Evolutionary conservation across 129 eudicot species (phyloP).

Genomic region (Rutidosis leptorrhynchoides): DNA sequence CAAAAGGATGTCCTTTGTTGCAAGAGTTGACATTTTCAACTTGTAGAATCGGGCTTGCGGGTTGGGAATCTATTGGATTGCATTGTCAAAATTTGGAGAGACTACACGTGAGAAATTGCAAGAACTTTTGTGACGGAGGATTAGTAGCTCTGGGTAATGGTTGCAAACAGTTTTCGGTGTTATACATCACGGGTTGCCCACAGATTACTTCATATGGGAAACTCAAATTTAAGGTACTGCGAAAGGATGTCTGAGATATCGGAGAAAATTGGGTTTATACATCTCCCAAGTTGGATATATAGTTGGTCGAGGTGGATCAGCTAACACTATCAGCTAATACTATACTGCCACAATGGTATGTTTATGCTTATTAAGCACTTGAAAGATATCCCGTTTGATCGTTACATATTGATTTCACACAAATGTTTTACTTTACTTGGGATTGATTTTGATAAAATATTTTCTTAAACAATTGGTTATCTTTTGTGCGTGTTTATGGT

Average conservation of each 20-base stretch:
- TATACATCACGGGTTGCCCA: conserved; percentile 42
- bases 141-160: conserved; percentile 47
- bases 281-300: too few relatives aligned
- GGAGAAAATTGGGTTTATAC: neutral
- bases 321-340: too few relatives aligned
- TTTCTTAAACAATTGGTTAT: too few relatives aligned
- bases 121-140: conserved; percentile 45
- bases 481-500: too few relatives aligned
- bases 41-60: conserved; percentile 44
- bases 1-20: conserved; percentile 56
- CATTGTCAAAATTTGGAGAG: conserved; percentile 46
- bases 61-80: conserved; percentile 57
- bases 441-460: too few relatives aligned
- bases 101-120: conserved; percentile 62
- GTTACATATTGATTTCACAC: too few relatives aligned
- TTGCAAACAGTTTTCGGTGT: conserved; percentile 40
- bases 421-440: too few relatives aligned
- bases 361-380: too few relatives aligned
- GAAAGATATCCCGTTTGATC: too few relatives aligned
- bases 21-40: conserved; percentile 63
- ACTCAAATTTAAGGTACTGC: conserved; percentile 31
- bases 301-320: too few relatives aligned
- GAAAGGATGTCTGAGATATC: conserved; percentile 41
- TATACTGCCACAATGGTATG: too few relatives aligned
- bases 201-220: conserved; percentile 29